Evolutionary conservation across 495 filamentous ascomycete genomes (phyloP), one percentile per base, ranked within the genome.

Genomic region (Aspergillus kassunensis): DNA sequence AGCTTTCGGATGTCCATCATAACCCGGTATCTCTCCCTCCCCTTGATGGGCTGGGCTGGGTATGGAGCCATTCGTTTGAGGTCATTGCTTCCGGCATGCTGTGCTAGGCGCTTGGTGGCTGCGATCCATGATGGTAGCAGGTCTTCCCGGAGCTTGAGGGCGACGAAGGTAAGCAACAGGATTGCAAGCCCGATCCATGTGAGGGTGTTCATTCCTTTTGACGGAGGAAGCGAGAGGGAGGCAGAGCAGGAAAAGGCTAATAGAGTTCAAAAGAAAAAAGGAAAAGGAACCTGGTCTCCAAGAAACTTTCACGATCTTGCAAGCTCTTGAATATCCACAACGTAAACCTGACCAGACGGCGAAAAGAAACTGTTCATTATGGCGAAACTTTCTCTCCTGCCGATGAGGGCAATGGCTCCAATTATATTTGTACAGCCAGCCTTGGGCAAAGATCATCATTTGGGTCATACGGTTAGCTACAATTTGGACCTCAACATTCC

Each of bases 1-100:
- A 82, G 60, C 52, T 71, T 76, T 49, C 72, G 71, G 16, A 83
- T 67, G 31, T 80, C 79, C 79, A 81, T 80, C 56, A 76, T 75
- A 46, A 80, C 69, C 21, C 71, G 64, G 51, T 75, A 77, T 54
- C 69, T 59, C 29, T 70, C 68, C 42, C 69, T 56, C n/a, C 72
- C 73, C 39, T 61, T 66, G 57, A 76, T 76, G 24, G 73, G 71
- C 43, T 71, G 67, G 20, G 70, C 67, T 33, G 72, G 72, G 54
- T 74, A 75, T 6, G 72, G 71, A 21, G 67, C 59, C 59, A 69
- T 64, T 40, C 58, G 58, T 35, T 72, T 73, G 39, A 71, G 50
- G 54, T 74, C 70, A 62, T 42, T 58, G 56, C 42, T 57, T 36
- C 41, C 40, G 12, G 43, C 24, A 30, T 42, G 41, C 20, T 45